A percentile compares a stretch with the other conserved stretches of the same genome.
Conservation (phyloP, 371 early-diverging fungal genomes). For the Blastocladiella emersonii region DNA sequence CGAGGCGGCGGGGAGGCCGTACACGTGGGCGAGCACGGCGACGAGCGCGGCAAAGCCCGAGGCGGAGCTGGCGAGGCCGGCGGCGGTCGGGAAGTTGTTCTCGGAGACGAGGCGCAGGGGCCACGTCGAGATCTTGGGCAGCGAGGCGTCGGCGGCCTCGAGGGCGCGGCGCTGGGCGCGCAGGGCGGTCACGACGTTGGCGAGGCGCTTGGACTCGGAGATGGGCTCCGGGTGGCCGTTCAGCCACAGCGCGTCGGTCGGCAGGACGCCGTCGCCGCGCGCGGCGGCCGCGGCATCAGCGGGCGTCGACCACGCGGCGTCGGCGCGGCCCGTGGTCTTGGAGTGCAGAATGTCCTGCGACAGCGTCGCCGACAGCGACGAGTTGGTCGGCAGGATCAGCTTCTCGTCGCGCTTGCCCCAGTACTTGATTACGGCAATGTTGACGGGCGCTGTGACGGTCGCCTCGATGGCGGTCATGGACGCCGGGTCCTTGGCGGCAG, state of each 20-base stretch:
- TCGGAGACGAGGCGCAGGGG: slow-evolving; percentile 70
- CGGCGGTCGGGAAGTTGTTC: slow-evolving; percentile 98
- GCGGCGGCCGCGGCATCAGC: slow-evolving; percentile 7
- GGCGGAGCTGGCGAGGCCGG: slow-evolving; percentile 98
- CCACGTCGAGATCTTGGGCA: slow-evolving; percentile 15
- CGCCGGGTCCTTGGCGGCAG: no score
- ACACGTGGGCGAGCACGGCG: slow-evolving; percentile 65
- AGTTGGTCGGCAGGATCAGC: slow-evolving; percentile 90
- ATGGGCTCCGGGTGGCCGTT: slow-evolving; percentile 83
- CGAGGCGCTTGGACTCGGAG: slow-evolving; percentile 61
- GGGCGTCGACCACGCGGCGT: neutral
- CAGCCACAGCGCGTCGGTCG: slow-evolving; percentile 54
- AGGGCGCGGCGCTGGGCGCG: slow-evolving; percentile 54
- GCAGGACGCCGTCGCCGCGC: slow-evolving; percentile 1
- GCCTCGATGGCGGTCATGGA: slow-evolving; percentile 24
- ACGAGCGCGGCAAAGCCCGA: slow-evolving; percentile 93
- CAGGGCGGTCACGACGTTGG: slow-evolving; percentile 67
- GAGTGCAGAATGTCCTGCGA: slow-evolving; percentile 88
- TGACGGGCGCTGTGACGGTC: slow-evolving; percentile 92
- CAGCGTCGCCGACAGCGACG: slow-evolving; percentile 91
- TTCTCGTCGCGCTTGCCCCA: slow-evolving; percentile 93
- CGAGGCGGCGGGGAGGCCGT: slow-evolving; percentile 21
- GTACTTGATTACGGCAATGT: slow-evolving; percentile 98
- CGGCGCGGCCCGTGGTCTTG: slow-evolving; percentile 41
- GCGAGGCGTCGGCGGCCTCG: slow-evolving; percentile 20